Conservation (phyloP, 2,329 filamentous ascomycete genomes). For the Talaromyces piceae region DNA sequence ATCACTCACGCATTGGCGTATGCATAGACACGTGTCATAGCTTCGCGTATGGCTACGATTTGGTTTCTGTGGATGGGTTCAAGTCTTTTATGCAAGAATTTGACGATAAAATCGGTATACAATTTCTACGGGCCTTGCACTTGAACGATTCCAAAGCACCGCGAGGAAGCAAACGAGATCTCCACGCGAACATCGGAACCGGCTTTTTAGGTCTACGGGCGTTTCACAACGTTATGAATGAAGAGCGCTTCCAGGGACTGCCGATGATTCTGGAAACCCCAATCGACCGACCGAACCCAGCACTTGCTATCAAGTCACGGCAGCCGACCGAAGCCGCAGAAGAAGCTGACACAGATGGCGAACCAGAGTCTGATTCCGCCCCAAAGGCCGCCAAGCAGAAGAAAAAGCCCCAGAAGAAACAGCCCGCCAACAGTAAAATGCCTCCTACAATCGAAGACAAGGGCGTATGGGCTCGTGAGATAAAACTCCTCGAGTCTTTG, state of each 20-base stretch:
- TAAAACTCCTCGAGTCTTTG: constrained; percentile 84
- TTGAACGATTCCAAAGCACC: constrained; percentile 95
- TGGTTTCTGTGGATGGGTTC: constrained; percentile 69
- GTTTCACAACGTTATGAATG: constrained; percentile 88
- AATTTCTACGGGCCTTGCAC: constrained; percentile 79
- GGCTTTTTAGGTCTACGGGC: constrained; percentile 85
- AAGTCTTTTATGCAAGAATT: constrained; percentile 66
- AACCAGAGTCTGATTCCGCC: constrained; percentile 14
- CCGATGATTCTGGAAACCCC: constrained; percentile 97
- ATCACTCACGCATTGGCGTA: constrained; percentile 80
- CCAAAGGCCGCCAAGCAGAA: constrained; percentile 6
- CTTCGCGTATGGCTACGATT: constrained; percentile 88
- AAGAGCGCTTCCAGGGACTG: constrained; percentile 63
- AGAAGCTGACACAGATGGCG: constrained; percentile 15
- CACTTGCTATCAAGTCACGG: constrained; percentile 9
- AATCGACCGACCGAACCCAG: constrained; percentile 60
- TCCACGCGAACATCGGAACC: constrained; percentile 94
- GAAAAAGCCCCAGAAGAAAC: constrained; percentile 19
- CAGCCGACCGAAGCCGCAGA: constrained; percentile 11
- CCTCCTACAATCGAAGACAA: constrained; percentile 60
- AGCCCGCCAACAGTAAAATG: constrained; percentile 15
- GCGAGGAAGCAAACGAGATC: constrained; percentile 68
- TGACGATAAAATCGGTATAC: constrained; percentile 65
- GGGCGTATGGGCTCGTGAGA: constrained; percentile 82
- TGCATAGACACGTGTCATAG: constrained; percentile 96